Percentiles rank a stretch among this genome's conserved stretches.
These are phyloP conservation scores for Xylaria scruposa DNA, from an alignment of 495 filamentous ascomycete genomes.

Conservation along the genomic window DNA sequence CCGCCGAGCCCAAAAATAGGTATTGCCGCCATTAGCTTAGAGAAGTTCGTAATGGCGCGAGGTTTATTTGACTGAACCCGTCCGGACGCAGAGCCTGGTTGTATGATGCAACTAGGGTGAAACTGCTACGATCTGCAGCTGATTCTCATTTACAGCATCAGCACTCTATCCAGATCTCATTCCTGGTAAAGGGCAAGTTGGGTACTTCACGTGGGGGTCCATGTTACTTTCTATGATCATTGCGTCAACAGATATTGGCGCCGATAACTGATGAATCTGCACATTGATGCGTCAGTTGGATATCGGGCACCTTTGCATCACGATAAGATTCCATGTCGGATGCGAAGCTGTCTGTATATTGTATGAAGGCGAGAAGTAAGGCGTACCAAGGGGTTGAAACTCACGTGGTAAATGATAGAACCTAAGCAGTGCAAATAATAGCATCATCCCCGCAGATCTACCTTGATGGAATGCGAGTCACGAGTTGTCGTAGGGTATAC, in stretches of 20 bases:
- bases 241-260: background rate
- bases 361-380: background rate
- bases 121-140: background rate
- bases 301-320: slow-evolving; percentile 21
- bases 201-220: slow-evolving; percentile 2
- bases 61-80: background rate
- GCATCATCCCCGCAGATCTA: background rate
- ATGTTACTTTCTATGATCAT: background rate
- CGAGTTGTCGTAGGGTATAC: slow-evolving; percentile 11
- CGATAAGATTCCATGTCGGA: background rate
- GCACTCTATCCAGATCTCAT: background rate
- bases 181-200: background rate
- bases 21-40: slow-evolving; percentile 19
- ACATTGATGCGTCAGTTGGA: background rate
- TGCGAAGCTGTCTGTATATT: background rate
- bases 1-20: background rate
- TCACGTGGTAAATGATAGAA: slow-evolving; percentile 1
- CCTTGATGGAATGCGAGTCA: background rate
- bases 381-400: background rate
- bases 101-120: background rate
- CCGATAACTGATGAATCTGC: background rate
- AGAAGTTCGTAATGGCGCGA: background rate
- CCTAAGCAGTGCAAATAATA: background rate
- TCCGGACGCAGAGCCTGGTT: background rate
- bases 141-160: background rate